Evolutionary conservation across 108 stramenopile genomes (phyloP), one percentile per base, ranked within the genome.

Genomic region (Cyclotella baltica): DNA sequence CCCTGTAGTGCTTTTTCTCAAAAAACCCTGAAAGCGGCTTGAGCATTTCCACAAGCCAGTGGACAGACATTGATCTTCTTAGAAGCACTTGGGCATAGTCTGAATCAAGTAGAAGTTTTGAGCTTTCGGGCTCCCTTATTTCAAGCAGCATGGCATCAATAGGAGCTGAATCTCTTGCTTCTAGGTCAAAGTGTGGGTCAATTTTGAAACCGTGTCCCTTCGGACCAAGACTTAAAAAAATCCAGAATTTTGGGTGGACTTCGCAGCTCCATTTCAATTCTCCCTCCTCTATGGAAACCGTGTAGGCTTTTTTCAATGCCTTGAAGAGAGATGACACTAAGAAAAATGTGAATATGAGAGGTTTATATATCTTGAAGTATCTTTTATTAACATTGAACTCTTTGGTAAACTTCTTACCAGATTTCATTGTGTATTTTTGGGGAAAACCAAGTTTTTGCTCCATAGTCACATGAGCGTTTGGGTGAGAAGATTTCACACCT

Each of bases 241-340:
- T 18, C 77, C 77, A 78, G 31, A 43, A 78, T 34, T 78, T 78
- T 11, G 77, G 77, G 37, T 78, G 69, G 18, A 78, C 33, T 40
- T 52, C 29, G 5, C 71, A 69, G 28, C 77, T 78, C 77, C 77
- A 78, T 38, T 65, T 72, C n/a, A 52, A n/a, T n/a, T n/a, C n/a
- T n/a, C n/a, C n/a, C n/a, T n/a, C n/a, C 55, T 25, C 38, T 22
- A 4, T 30, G 29, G 64, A 51, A 31, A 11, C 68, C 70, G 23
- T 47, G n/a, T 58, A 52, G 20, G 77, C 70, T 22, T 23, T 25
- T 27, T 53, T 52, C 27, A 72, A 52, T 16, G 36, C 62, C 1
- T 66, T 19, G 61, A 62, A 71, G 3, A 78, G 52, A 1, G 29
- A 22, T 16, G 50, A 30, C 8, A 78, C 77, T 78, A 37, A 48